Conservation (phyloP, 768 basidiomycete species). For the Termitomyces sp. region DNA sequence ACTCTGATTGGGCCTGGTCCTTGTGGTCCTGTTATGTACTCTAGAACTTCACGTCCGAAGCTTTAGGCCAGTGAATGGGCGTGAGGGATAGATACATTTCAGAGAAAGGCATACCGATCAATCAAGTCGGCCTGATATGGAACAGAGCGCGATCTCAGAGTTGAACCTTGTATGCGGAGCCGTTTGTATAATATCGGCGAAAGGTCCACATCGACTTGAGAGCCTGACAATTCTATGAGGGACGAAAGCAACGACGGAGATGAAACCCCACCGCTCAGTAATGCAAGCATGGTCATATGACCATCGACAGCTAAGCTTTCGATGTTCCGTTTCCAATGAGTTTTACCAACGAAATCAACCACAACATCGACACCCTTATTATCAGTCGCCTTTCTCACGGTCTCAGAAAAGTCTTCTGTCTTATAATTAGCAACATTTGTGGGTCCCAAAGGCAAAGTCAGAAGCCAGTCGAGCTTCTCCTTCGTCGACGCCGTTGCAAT, state of each 20-base stretch:
- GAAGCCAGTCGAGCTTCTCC: slow-evolving; percentile 77
- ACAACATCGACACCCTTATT: slow-evolving; percentile 76
- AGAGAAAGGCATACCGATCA: slow-evolving; percentile 32
- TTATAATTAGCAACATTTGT: slow-evolving; percentile 84
- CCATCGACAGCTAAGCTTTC: slow-evolving; percentile 67
- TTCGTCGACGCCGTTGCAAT: slow-evolving; percentile 82
- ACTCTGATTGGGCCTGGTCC: slow-evolving; percentile 60
- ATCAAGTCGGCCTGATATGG: slow-evolving; percentile 76
- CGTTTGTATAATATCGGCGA: slow-evolving; percentile 74
- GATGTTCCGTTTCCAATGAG: slow-evolving; percentile 71
- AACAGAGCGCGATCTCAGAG: slow-evolving; percentile 67
- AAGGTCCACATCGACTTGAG: slow-evolving; percentile 50
- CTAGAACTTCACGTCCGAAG: slow-evolving; percentile 51
- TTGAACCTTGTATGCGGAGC: slow-evolving; percentile 84
- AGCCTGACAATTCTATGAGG: slow-evolving; percentile 31
- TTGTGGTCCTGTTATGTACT: slow-evolving; percentile 49
- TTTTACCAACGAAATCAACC: slow-evolving; percentile 78
- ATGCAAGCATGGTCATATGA: slow-evolving; percentile 61
- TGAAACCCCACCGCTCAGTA: slow-evolving; percentile 54
- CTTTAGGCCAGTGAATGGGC: slow-evolving; percentile 18
- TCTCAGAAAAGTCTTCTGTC: slow-evolving; percentile 71
- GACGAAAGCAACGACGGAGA: no score
- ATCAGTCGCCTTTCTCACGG: slow-evolving; percentile 61
- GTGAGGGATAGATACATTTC: neutral
- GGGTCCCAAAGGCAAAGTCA: slow-evolving; percentile 59